Base-by-base conservation (phyloP, 2,329 filamentous ascomycete species). In the Trichoderma endophyticum region DNA sequence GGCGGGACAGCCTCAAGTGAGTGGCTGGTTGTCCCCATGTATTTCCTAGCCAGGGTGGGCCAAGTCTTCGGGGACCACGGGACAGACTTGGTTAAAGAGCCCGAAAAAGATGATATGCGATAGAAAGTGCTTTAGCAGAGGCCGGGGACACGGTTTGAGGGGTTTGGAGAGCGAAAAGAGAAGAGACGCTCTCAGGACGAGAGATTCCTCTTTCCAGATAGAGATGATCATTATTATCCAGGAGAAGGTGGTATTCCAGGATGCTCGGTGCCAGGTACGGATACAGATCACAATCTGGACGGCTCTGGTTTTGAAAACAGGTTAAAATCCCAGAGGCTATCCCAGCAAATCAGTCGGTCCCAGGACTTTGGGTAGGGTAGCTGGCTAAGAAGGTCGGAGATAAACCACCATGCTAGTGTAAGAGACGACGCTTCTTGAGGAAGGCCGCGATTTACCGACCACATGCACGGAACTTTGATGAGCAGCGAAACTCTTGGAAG, bases 51-150 rank as follows among this genome's bases (percentile, higher is more conserved):
- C 18, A 32, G 65, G 34, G 48, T 62, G 60, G 57, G 43, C 36
- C 57, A 60, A 43, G 61, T 30, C 65, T 28, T 54, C 73, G 73
- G 73, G 71, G 71, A 70, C 65, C 71, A 64, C 54, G 21, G 54
- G 54, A 56, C 48, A 6, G 39, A 57, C 70, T 68, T 73, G 71
- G 68, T 71, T 32, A n/a, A 73, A 65, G 62, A 74, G 68, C 71
- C 73, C 71, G 70, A 21, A 59, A 72, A 72, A 73, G 51, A 34
- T 73, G 73, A 74, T 69, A 74, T 71, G 69, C 71, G 71, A 74
- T 59, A 59, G 30, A 59, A 59, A 34, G 6, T n/a, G 30, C 8
- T 8, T 59, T 2, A 60, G 57, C 4, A 21, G 34, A 59, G 6
- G 24, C 12, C 15, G 30, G 24, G 63, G 43, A 56, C 30, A 24